phyloP scores from a whole-genome alignment of 345 rosid species.

The Zanthoxylum bungeanum region DNA sequence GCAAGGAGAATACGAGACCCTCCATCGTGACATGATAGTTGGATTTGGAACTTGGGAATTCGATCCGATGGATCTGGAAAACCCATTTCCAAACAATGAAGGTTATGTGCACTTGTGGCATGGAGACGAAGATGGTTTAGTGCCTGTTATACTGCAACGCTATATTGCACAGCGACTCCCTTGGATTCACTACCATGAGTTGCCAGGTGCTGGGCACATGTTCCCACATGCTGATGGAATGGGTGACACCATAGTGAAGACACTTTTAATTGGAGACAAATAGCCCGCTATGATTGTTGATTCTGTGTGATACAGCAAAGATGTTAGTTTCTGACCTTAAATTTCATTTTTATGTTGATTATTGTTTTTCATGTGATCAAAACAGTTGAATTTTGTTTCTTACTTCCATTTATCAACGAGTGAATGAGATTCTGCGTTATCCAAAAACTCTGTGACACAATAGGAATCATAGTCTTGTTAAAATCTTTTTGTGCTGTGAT shows the following conservation, averaged over 20 bases:
- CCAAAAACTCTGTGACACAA: not conserved
- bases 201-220: conserved; percentile 55
- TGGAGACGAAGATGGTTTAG: conserved; percentile 50
- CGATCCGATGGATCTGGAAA: conserved; percentile 47
- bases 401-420: not conserved
- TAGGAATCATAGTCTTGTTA: not conserved
- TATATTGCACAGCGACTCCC: conserved; percentile 48
- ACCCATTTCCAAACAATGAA: conserved; percentile 41
- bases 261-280: conserved; percentile 32
- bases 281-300: not conserved
- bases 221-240: conserved; percentile 43
- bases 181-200: conserved; percentile 61
- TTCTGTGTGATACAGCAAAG: not conserved
- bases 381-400: not conserved
- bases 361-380: not conserved
- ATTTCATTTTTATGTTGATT: not conserved
- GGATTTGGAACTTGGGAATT: conserved; percentile 63
- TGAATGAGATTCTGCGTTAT: not conserved
- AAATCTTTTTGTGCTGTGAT: not conserved
- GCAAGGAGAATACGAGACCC: conserved; percentile 58
- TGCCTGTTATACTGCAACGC: conserved; percentile 52
- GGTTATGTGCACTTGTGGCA: conserved; percentile 66
- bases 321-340: not conserved
- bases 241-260: conserved; percentile 37
- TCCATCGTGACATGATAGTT: conserved; percentile 49